These are phyloP conservation scores for Ophiostoma montium DNA, from an alignment of 2,329 filamentous ascomycete species.

Conservation along the genomic window DNA sequence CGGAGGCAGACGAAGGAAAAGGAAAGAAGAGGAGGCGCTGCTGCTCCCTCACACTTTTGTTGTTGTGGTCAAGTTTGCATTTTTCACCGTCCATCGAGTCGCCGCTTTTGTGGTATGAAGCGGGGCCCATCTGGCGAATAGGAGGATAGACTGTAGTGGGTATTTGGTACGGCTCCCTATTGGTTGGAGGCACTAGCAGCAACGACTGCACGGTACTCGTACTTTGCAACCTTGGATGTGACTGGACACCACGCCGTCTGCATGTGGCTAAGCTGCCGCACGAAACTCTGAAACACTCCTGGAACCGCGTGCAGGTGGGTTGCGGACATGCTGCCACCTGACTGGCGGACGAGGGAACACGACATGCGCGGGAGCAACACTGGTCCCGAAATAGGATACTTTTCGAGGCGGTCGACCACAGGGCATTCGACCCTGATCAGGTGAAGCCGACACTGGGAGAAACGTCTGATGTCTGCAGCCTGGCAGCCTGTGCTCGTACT, in stretches of 20 bases:
- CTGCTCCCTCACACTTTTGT: not conserved
- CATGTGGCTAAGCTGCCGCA: not conserved
- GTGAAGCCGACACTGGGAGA: not conserved
- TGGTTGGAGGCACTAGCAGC: not conserved
- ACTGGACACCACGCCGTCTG: not conserved
- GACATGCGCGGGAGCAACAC: conserved; percentile 4
- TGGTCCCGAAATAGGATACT: conserved; percentile 8
- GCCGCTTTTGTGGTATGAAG: not conserved
- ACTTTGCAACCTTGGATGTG: not conserved
- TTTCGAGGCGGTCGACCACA: not conserved
- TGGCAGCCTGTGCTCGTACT: too few relatives aligned
- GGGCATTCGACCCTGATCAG: not conserved
- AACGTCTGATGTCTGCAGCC: too few relatives aligned
- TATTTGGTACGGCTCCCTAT: not conserved
- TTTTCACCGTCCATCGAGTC: not conserved
- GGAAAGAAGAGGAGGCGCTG: not conserved
- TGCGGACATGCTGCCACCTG: not conserved
- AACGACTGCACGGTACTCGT: not conserved
- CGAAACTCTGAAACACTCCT: conserved; percentile 6
- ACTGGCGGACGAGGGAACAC: conserved; percentile 6
- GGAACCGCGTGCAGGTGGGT: conserved; percentile 5
- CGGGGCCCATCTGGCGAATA: not conserved
- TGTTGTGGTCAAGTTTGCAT: not conserved
- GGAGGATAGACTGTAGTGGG: not conserved
- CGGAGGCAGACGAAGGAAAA: not conserved